A percentile compares a stretch with the other conserved stretches of the same genome.
These are phyloP conservation scores for Heteromeles arbutifolia DNA, from an alignment of 306 rosid genomes.

Conservation along the genomic window DNA sequence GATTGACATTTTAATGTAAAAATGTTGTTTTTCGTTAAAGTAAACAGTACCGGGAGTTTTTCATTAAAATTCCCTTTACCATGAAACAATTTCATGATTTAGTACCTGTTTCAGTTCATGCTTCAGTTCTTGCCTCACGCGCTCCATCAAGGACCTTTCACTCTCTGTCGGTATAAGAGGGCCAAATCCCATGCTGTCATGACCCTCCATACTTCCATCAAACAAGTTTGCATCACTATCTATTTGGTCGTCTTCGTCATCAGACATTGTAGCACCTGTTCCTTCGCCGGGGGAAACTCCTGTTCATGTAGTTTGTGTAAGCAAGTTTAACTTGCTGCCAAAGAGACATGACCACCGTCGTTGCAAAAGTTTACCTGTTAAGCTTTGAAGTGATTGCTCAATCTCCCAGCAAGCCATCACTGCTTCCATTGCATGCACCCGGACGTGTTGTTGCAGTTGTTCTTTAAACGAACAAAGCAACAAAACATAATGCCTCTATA, in stretches of 20 bases:
- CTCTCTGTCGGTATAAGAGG: conserved; percentile 96
- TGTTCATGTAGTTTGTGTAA: conserved; percentile 26
- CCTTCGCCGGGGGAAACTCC: conserved; percentile 98
- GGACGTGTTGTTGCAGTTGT: conserved; percentile 94
- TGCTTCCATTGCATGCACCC: conserved; percentile 99
- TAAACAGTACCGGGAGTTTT: too few relatives aligned
- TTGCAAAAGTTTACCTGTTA: conserved; percentile 58
- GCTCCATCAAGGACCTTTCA: conserved; percentile 97
- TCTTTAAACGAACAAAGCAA: conserved; percentile 96
- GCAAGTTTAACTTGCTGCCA: neutral
- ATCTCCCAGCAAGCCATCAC: conserved; percentile 99
- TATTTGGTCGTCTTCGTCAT: conserved; percentile 85
- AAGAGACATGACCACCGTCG: neutral
- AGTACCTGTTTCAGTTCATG: conserved; percentile 85
- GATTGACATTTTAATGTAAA: too few relatives aligned
- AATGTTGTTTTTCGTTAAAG: too few relatives aligned
- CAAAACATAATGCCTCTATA: conserved; percentile 90
- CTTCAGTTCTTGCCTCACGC: conserved; percentile 92
- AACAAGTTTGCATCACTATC: conserved; percentile 78
- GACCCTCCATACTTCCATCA: conserved; percentile 74
- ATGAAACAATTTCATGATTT: conserved; percentile 1
- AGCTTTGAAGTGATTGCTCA: conserved; percentile 87
- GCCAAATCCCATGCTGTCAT: conserved; percentile 90
- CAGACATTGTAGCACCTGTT: conserved; percentile 98
- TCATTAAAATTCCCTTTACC: too few relatives aligned